These are phyloP conservation scores for Mycena albidolilacea DNA, from an alignment of 768 basidiomycete genomes.

Conservation along the genomic window DNA sequence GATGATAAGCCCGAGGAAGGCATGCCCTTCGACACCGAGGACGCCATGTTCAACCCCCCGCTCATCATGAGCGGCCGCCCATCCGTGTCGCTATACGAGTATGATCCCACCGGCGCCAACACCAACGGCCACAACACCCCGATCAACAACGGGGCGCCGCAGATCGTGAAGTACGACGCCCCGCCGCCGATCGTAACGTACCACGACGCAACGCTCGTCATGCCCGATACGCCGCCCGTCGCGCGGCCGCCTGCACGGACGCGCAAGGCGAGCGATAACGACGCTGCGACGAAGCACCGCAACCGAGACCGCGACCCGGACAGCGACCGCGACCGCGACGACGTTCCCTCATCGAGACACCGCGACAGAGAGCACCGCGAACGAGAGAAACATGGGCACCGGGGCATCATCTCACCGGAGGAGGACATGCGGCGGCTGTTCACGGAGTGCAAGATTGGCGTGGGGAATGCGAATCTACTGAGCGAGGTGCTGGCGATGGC, in stretches of 20 bases:
- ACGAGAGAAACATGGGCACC: no score
- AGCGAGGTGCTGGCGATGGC: constrained; percentile 79
- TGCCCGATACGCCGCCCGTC: constrained; percentile 43
- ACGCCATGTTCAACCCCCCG: constrained; percentile 81
- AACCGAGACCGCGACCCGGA: no score
- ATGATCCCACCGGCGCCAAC: constrained; percentile 35
- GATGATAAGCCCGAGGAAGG: constrained; percentile 88
- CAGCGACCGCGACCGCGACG: no score
- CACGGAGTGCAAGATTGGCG: constrained; percentile 88
- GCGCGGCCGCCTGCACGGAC: constrained; percentile 50
- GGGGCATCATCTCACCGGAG: constrained; percentile 73
- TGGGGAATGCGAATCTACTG: constrained; percentile 84
- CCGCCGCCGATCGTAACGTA: constrained; percentile 49
- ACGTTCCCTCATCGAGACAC: background rate
- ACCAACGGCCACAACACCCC: constrained; percentile 7
- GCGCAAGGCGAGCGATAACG: constrained; percentile 49
- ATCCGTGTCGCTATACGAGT: background rate
- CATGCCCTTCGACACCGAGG: constrained; percentile 82
- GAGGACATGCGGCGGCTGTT: constrained; percentile 89
- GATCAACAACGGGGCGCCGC: background rate
- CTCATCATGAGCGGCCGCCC: background rate
- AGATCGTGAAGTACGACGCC: background rate
- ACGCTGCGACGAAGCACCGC: constrained; percentile 11
- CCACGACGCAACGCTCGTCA: constrained; percentile 52
- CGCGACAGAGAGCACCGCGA: no score